These are phyloP conservation scores for Thymus quinquecostatus DNA, from an alignment of 257 asterid species.

Conservation along the genomic window DNA sequence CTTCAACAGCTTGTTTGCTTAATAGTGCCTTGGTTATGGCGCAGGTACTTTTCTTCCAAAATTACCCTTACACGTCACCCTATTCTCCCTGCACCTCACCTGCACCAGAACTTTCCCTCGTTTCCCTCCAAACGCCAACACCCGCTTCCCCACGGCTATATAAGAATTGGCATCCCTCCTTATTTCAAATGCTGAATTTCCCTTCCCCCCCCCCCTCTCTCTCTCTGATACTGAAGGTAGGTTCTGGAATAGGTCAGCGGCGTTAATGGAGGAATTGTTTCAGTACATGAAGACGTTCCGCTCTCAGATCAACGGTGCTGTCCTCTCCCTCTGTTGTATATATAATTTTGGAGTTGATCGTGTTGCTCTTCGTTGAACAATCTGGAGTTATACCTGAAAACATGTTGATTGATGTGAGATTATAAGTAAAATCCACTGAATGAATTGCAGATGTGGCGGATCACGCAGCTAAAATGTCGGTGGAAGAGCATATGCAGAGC, in stretches of 20 bases:
- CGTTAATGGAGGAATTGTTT: slow-evolving; percentile 76
- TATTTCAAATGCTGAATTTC: background rate
- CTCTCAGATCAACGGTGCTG: slow-evolving; percentile 78
- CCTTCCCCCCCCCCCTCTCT: background rate
- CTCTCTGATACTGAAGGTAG: slow-evolving; percentile 20
- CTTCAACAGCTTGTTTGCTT: background rate
- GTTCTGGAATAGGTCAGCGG: slow-evolving; percentile 24
- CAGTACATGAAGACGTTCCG: slow-evolving; percentile 83
- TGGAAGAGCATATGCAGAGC: slow-evolving; percentile 74
- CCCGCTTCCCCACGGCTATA: slow-evolving; percentile 12
- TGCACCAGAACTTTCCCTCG: slow-evolving; percentile 18
- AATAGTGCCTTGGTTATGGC: background rate
- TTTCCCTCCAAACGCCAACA: slow-evolving; percentile 37
- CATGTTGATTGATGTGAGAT: background rate
- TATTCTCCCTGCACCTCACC: slow-evolving; percentile 10
- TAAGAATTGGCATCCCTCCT: background rate
- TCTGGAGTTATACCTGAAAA: slow-evolving; percentile 7
- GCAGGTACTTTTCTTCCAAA: slow-evolving; percentile 22
- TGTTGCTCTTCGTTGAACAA: background rate
- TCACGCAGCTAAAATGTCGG: slow-evolving; percentile 76
- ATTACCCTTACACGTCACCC: slow-evolving; percentile 34
- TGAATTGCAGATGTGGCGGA: slow-evolving; percentile 84
- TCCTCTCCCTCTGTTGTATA: background rate
- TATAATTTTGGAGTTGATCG: no score
- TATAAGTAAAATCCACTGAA: slow-evolving; percentile 6